These are phyloP conservation scores for Paramyrothecium roridum DNA, from an alignment of 2,329 filamentous ascomycete species.

Conservation along the genomic window DNA sequence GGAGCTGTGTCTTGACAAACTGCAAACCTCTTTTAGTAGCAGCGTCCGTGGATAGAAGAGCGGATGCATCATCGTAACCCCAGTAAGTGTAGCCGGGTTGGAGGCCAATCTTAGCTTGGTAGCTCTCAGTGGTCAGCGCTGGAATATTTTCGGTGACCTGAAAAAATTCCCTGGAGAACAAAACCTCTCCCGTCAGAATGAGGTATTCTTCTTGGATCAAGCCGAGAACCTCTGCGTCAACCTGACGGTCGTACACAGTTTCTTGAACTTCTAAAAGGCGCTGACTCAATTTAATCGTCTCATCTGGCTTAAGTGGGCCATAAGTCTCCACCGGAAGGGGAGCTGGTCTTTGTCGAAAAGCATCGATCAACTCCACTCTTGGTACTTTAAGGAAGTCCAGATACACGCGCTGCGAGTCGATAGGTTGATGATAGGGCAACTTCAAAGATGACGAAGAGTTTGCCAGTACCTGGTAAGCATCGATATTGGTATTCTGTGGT, in stretches of 20 bases:
- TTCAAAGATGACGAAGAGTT: neutral
- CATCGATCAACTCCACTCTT: neutral
- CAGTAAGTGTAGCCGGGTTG: neutral
- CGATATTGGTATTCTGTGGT: slow-evolving; percentile 3
- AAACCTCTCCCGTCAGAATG: neutral
- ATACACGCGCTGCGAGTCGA: neutral
- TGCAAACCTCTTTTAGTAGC: neutral
- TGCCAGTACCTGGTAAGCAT: slow-evolving; percentile 1
- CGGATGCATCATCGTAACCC: neutral
- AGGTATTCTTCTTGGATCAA: slow-evolving; percentile 1
- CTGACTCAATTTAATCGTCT: neutral
- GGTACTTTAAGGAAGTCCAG: slow-evolving; percentile 1
- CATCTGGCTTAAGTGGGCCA: neutral
- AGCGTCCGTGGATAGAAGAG: neutral
- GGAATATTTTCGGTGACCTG: neutral
- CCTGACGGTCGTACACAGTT: neutral
- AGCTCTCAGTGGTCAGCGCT: neutral
- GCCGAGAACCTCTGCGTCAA: neutral
- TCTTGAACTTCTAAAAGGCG: neutral
- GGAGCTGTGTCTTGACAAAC: slow-evolving; percentile 3
- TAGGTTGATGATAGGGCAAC: neutral
- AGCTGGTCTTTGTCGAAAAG: neutral
- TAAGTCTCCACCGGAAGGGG: neutral
- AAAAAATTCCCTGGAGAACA: neutral
- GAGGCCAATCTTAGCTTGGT: neutral